phyloP scores from a whole-genome alignment of 2,329 filamentous ascomycete genomes.

The Kalaharituber pfeilii region DNA sequence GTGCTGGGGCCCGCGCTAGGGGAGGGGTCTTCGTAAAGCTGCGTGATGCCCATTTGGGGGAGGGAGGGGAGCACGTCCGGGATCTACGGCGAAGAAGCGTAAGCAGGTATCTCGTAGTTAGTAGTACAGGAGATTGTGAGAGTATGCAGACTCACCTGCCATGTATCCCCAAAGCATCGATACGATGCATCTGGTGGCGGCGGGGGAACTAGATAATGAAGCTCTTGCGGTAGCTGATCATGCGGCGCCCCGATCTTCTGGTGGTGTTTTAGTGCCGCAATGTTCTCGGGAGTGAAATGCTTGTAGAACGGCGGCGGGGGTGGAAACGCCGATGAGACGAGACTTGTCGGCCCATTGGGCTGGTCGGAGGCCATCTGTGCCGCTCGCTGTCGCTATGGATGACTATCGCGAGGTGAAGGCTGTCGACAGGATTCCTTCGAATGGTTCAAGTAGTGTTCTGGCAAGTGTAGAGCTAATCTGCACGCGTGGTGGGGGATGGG shows the following conservation, averaged over 20 bases:
- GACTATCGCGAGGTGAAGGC: conserved; percentile 6
- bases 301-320: conserved; percentile 81
- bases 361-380: conserved; percentile 4
- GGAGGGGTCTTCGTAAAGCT: conserved; percentile 41
- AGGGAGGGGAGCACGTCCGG: conserved; percentile 48
- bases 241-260: conserved; percentile 24
- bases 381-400: conserved; percentile 11
- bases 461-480: no score
- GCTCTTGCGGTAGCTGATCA: conserved; percentile 45
- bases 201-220: conserved; percentile 67
- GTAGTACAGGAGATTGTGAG: not conserved
- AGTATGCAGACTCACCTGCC: conserved; percentile 38
- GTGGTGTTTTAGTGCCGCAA: conserved; percentile 35
- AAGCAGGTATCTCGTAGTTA: not conserved
- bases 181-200: conserved; percentile 52
- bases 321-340: conserved; percentile 50
- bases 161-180: conserved; percentile 53
- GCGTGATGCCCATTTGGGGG: conserved; percentile 51
- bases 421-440: no score
- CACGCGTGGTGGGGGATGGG: no score
- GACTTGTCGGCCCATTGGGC: not conserved
- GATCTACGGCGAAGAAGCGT: conserved; percentile 21
- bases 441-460: no score
- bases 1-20: not conserved
- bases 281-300: conserved; percentile 62